These are phyloP conservation scores for Nothopassalora personata DNA, from an alignment of 2,329 filamentous ascomycete genomes.

Conservation along the genomic window DNA sequence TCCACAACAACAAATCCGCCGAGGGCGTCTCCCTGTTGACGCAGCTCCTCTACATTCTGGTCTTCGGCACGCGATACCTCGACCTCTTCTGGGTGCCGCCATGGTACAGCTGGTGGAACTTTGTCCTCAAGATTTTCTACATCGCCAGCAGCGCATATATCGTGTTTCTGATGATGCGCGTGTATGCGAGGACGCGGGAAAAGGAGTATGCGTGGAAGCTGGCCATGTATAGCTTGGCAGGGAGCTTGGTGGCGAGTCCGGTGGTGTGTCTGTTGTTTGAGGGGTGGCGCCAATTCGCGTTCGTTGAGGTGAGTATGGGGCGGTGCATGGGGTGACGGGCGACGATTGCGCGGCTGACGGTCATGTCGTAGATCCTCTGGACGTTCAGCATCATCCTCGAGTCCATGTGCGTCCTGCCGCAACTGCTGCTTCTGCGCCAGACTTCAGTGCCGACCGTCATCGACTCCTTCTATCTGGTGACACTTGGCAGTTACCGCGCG, in stretches of 20 bases:
- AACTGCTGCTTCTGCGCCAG: slow-evolving; percentile 84
- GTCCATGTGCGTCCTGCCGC: slow-evolving; percentile 82
- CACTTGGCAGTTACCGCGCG: slow-evolving; percentile 79
- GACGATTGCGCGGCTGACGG: background rate
- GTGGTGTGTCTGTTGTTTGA: slow-evolving; percentile 67
- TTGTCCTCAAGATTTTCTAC: slow-evolving; percentile 84
- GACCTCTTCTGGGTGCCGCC: slow-evolving; percentile 53
- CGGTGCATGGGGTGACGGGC: background rate
- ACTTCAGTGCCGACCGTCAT: slow-evolving; percentile 95
- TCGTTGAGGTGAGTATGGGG: slow-evolving; percentile 27
- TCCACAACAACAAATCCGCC: slow-evolving; percentile 80
- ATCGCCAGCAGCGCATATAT: slow-evolving; percentile 79
- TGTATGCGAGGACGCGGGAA: slow-evolving; percentile 83
- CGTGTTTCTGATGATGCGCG: slow-evolving; percentile 77
- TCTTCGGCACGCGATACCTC: slow-evolving; percentile 82
- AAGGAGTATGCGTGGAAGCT: slow-evolving; percentile 91
- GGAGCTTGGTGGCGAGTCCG: slow-evolving; percentile 63
- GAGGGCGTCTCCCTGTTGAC: slow-evolving; percentile 91
- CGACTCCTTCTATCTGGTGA: slow-evolving; percentile 89
- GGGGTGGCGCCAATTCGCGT: slow-evolving; percentile 19
- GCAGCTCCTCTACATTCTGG: slow-evolving; percentile 77
- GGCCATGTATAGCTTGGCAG: slow-evolving; percentile 62
- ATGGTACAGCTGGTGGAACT: slow-evolving; percentile 57
- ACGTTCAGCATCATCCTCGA: slow-evolving; percentile 88
- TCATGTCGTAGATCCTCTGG: slow-evolving; percentile 62